Evolutionary conservation across 2,329 filamentous ascomycete species (phyloP), one percentile per base, ranked within the genome.

Genomic region (Diaporthe sp.): DNA sequence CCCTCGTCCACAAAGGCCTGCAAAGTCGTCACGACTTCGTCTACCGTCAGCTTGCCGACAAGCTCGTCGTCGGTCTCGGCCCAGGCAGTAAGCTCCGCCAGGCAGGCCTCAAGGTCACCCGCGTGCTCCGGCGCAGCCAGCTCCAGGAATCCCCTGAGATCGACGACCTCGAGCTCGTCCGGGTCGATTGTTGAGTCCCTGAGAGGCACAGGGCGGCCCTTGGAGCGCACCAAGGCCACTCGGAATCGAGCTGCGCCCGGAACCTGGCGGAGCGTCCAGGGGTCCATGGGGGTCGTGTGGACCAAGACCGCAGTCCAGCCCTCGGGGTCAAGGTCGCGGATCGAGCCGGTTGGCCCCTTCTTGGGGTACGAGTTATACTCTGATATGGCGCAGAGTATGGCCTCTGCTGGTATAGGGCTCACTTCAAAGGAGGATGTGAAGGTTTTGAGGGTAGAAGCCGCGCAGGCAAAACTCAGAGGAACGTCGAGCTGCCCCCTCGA

Each of bases 141-240:
- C 42, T 65, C 25, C 42, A 65, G 61, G 25, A 65, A 65, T 4
- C 0, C 17, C 25, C 22, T 49, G 10, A 65, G 10, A n/a, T 46
- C 42, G 17, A 65, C 39, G 19, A 65, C 6, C 42, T 65, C 42
- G 42, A 65, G 25, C 9, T 13, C 28, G 8, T 4, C 7, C 5
- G 25, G 17, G 10, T 17, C 22, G n/a, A 22, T 28, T 0, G 4
- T n/a, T 1, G 28, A 31, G 6, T 12, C 1, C 3, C 2, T 22
- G 42, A 65, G 28, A 8, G 39, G 61, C 7, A 65, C 2, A 13
- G 15, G 42, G 5, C 10, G 8, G 15, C 2, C 4, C n/a, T 25
- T 46, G 8, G 61, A 65, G 25, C 61, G 61, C 25, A 65, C 61
- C 25, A 65, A 15, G 6, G 61, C 61, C 61, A 65, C 61, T 31